phyloP scores from a whole-genome alignment of 768 basidiomycete genomes.

The Termitomyces sp. region DNA sequence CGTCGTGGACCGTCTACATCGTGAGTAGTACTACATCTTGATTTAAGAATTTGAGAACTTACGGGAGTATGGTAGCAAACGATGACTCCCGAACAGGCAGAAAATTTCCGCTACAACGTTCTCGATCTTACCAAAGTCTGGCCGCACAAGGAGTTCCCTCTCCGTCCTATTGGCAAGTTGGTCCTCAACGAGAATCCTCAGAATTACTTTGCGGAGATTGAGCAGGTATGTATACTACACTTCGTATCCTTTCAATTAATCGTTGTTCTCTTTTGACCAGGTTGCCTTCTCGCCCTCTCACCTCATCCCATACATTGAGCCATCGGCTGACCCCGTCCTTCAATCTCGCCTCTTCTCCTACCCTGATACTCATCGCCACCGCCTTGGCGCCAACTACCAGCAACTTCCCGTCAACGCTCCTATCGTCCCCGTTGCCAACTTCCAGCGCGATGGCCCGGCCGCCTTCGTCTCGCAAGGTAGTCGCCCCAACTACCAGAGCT shows the following conservation, averaged over 20 bases:
- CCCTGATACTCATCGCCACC: constrained; percentile 83
- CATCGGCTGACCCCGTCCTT: constrained; percentile 87
- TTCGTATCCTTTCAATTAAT: neutral
- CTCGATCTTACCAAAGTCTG: constrained; percentile 91
- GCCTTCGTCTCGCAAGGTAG: constrained; percentile 74
- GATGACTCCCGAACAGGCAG: constrained; percentile 90
- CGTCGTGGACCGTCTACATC: constrained; percentile 85
- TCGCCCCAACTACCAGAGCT: constrained; percentile 86
- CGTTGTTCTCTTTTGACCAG: constrained; percentile 20
- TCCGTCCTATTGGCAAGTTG: constrained; percentile 83
- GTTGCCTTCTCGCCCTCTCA: constrained; percentile 88
- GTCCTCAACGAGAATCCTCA: constrained; percentile 72
- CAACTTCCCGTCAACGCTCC: constrained; percentile 89
- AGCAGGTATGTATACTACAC: constrained; percentile 58
- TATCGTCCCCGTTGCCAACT: constrained; percentile 70
- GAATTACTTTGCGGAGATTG: constrained; percentile 94
- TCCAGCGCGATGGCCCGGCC: constrained; percentile 82
- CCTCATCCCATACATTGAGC: constrained; percentile 82
- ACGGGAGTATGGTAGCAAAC: constrained; percentile 55
- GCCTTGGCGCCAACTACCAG: constrained; percentile 75
- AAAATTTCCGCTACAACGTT: constrained; percentile 85
- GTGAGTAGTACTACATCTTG: constrained; percentile 33
- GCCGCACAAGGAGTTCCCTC: constrained; percentile 84
- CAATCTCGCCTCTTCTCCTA: constrained; percentile 96
- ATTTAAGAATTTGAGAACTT: neutral